Base-by-base conservation (phyloP, 345 rosid species). In the Ceriops tagal region DNA sequence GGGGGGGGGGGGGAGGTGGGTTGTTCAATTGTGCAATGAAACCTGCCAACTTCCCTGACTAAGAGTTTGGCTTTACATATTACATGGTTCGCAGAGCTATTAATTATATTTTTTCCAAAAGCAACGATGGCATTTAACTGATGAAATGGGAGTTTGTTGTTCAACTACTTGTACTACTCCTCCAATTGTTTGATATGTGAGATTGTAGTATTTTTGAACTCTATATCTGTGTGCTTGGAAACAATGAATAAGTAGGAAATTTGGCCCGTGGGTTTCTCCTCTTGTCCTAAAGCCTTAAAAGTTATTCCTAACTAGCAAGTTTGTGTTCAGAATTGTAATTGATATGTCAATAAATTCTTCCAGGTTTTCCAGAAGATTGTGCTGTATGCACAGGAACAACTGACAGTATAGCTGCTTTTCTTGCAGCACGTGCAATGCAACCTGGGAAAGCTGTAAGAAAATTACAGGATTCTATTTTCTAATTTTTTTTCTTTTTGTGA, bases 331-430 rank as follows among this genome's bases (percentile, higher is more conserved):
- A 53, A 47, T 56, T 64, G 30, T 37, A 7, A 30, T 69, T 65
- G 64, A 75, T 34, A 32, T 20, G 53, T 55, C 35, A 66, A 68
- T 63, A 47, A 49, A 35, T 64, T 47, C 58, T 73, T 73, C 71
- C 88, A 93, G 98, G 98, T 68, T 89, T 93, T 71, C 74, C 87
- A 19, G 83, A 82, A 61, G 91, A 87, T 70, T 89, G 96, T 64
- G 70, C 81, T 62, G 87, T 88, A 13, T 93, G 97, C 77, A 76
- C 95, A 1, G 97, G 96, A 76, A 93, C 98, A 46, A 91, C 97
- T 18, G 98, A 93, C 81, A 91, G 96, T 71, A 88, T 89, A 71
- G 98, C 98, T 13, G 98, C 97, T 39, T 91, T 93, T 82, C 96
- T 93, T 71, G 98, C 97, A 58, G 96, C 97, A 60, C 85, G 92